Conservation (phyloP, 2,329 filamentous ascomycete genomes). For the Blastomyces silverae region DNA sequence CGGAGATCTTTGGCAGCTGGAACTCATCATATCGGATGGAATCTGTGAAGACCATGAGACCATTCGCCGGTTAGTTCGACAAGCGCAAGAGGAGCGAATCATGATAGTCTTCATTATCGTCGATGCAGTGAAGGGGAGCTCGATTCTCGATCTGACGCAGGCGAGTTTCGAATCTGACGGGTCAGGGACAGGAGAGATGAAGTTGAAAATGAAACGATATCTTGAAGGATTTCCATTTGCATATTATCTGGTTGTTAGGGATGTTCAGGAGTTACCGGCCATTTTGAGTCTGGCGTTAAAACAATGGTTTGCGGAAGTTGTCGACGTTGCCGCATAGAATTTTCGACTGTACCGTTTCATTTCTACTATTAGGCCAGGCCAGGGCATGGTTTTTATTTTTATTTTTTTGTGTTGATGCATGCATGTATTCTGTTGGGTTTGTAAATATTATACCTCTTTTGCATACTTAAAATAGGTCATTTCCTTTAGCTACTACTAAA, state of each 20-base stretch:
- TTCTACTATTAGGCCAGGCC: neutral
- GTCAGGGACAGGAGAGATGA: slow-evolving; percentile 53
- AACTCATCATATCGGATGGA: slow-evolving; percentile 88
- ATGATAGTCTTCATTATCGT: slow-evolving; percentile 99
- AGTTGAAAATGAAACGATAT: slow-evolving; percentile 79
- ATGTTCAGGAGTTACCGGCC: slow-evolving; percentile 82
- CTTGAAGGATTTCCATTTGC: slow-evolving; percentile 94
- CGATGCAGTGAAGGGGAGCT: slow-evolving; percentile 54
- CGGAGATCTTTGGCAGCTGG: slow-evolving; percentile 88
- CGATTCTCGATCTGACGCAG: slow-evolving; percentile 79
- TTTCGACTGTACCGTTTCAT: neutral
- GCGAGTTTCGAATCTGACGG: slow-evolving; percentile 69
- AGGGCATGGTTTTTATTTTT: neutral
- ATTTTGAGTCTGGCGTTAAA: slow-evolving; percentile 82
- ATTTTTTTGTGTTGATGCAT: neutral
- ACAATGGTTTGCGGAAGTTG: slow-evolving; percentile 85
- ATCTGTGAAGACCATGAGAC: slow-evolving; percentile 83
- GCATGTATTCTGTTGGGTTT: neutral
- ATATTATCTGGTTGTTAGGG: slow-evolving; percentile 91
- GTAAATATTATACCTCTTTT: neutral
- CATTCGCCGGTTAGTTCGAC: slow-evolving; percentile 73
- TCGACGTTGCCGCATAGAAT: slow-evolving; percentile 38
- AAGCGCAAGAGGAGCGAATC: slow-evolving; percentile 86
- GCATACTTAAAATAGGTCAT: neutral
- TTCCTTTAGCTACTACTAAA: neutral